These are phyloP conservation scores for Symbiodinium natans DNA, from an alignment of 73 alveolate species.

Conservation along the genomic window DNA sequence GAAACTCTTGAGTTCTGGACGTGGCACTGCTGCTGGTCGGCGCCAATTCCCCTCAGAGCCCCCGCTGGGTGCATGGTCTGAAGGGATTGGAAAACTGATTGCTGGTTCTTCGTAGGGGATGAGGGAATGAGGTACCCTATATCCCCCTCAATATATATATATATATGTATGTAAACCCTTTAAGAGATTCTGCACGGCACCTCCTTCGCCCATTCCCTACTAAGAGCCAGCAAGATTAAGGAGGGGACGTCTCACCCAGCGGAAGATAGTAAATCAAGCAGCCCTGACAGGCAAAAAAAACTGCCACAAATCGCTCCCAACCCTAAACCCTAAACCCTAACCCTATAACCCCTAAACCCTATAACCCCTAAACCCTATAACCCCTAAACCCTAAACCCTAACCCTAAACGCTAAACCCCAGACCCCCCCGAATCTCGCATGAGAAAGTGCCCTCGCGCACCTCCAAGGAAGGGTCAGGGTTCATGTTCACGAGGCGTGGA, in stretches of 20 bases:
- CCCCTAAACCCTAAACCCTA: too few species aligned
- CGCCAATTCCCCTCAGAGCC: slow-evolving; percentile 46
- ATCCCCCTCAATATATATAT: too few species aligned
- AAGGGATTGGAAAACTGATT: too few species aligned
- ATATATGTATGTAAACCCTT: too few species aligned
- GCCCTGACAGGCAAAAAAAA: slow-evolving; percentile 7
- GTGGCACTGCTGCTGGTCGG: slow-evolving; percentile 49
- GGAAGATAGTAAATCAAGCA: slow-evolving; percentile 70
- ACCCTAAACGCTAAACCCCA: too few species aligned
- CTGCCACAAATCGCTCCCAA: background rate
- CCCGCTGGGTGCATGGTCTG: too few species aligned
- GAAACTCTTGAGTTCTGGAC: background rate
- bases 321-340: background rate
- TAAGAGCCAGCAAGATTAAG: background rate
- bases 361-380: too few species aligned
- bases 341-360: too few species aligned
- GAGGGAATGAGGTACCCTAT: too few species aligned
- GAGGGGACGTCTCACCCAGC: slow-evolving; percentile 55
- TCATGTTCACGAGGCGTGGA: slow-evolving; percentile 73
- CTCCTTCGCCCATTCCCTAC: background rate
- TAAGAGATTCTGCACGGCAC: too few species aligned
- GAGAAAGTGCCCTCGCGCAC: background rate
- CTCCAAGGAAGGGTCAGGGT: slow-evolving; percentile 71
- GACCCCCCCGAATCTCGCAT: too few species aligned
- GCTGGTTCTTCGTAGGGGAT: too few species aligned